Base-by-base conservation (phyloP, 345 rosid species). In the Psidium friedrichsthalianum region DNA sequence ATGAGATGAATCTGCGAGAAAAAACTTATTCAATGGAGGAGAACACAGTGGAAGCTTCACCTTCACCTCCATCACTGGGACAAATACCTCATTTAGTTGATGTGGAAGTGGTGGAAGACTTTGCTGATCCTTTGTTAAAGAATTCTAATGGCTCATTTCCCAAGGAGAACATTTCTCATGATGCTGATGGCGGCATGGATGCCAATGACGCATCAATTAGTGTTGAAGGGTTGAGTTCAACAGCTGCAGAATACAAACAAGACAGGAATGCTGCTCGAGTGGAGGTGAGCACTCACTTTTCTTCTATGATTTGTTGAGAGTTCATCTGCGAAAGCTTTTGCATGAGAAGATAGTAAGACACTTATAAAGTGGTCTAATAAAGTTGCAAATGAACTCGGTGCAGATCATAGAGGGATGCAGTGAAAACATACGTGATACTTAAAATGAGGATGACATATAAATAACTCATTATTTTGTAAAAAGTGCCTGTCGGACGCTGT, bases 281-380 rank as follows among this genome's bases (percentile, higher is more conserved):
- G 52, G 69, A 87, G 91, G 96, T 92, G 56, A 85, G 88, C 42
- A 52, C 36, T 82, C 0, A 8, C 56, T 27, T 82, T 84, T 88
- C 27, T 25, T 52, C n/a, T 14, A 54, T 6, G 78, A 82, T 82
- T 49, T 44, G 32, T 51, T 69, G 18, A 32, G 24, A 2, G 1
- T 18, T 32, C 24, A 69, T 69, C 78, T 32, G 47, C 3, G 12
- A 32, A 69, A 69, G 78, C 78, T 69, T 44, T 36, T 53, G 44
- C 51, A 57, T 64, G 58, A 27, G 44, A 82, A 29, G 83, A 49
- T 51, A 61, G 21, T 61, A 27, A 29, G 78, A 69, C 6, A 69
- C 10, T 69, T 64, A 64, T 16, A 64, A 8, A 16, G 24, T 32
- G 78, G 21, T 16, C 22, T 32, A 64, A 2, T 22, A 32, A 32